Conservation (phyloP, 2,329 filamentous ascomycete species). For the Fusarium clavum region DNA sequence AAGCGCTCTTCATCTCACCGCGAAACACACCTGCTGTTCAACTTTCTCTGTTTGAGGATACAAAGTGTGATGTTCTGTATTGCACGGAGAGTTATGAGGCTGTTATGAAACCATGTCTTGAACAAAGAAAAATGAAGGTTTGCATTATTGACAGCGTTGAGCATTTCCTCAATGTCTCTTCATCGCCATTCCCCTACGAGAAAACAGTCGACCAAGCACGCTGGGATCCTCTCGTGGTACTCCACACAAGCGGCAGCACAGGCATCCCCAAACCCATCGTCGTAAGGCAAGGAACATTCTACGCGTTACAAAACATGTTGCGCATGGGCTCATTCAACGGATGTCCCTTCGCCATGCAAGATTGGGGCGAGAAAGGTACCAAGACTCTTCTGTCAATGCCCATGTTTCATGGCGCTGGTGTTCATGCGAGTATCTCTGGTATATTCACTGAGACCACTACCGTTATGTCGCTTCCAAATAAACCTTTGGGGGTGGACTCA, state of each 20-base stretch:
- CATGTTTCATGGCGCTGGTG: constrained; percentile 10
- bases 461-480: neutral
- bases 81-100: neutral
- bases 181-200: neutral
- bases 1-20: neutral
- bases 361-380: neutral
- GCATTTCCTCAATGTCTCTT: neutral
- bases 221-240: constrained; percentile 11
- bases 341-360: accelerated
- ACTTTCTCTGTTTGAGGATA: constrained; percentile 2
- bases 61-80: neutral
- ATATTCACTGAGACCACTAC: neutral
- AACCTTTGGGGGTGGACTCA: neutral
- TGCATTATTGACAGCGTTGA: neutral
- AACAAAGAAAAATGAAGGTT: neutral
- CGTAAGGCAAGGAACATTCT: neutral
- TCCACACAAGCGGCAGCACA: constrained; percentile 15
- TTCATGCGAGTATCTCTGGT: neutral
- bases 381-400: neutral
- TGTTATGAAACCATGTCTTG: neutral
- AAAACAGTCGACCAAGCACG: neutral
- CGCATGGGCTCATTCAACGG: accelerated
- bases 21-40: neutral
- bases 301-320: accelerated
- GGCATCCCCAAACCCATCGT: constrained; percentile 8